Evolutionary conservation across 2,329 filamentous ascomycete genomes (phyloP), one percentile per base, ranked within the genome.

Genomic region (Colletotrichum tanaceti): DNA sequence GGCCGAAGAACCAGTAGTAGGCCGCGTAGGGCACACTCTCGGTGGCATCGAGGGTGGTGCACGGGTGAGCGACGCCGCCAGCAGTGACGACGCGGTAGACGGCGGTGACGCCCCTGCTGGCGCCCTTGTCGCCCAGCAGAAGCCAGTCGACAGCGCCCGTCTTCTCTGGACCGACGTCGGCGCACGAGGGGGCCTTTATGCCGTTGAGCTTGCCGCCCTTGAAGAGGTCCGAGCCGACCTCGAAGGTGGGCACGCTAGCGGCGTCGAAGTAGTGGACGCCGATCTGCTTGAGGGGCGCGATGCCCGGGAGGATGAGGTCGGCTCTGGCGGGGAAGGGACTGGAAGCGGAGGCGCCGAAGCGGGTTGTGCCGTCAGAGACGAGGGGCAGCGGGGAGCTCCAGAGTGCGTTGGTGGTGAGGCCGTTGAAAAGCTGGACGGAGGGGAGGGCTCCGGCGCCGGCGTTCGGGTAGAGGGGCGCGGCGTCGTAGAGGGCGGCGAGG

Each of bases 251-350:
- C 0, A 81, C 78, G 70, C 84, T 79, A 52, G 74, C 71, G 54
- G 71, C 70, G 77, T 85, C 85, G 82, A 93, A 93, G 84, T 83
- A 91, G 83, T 93, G 91, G 73, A 88, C 84, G 38, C 91, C 91
- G 16, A 90, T 75, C 73, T 85, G 83, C 57, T 79, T 77, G 6
- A 86, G 67, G 2, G 75, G 71, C 13, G 53, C 47, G 43, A 80
- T 49, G 60, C 75, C 75, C 6, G 76, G 66, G 41, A 84, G 74
- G 11, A 73, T 70, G 61, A 88, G 76, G 60, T 79, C 72, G 3
- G 80, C 77, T 35, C 79, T 75, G 24, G 77, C 71, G 50, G 79
- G 78, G 72, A 86, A 86, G 2, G 86, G 83, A n/a, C 80, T 72
- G 7, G 80, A 74, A 57, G 79, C 76, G n/a, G 81, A 80, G 47